A percentile compares a stretch with the other conserved stretches of the same genome.
Evolutionary conservation across 2,329 filamentous ascomycete species (phyloP).

Genomic region (Thielaviopsis populi): DNA sequence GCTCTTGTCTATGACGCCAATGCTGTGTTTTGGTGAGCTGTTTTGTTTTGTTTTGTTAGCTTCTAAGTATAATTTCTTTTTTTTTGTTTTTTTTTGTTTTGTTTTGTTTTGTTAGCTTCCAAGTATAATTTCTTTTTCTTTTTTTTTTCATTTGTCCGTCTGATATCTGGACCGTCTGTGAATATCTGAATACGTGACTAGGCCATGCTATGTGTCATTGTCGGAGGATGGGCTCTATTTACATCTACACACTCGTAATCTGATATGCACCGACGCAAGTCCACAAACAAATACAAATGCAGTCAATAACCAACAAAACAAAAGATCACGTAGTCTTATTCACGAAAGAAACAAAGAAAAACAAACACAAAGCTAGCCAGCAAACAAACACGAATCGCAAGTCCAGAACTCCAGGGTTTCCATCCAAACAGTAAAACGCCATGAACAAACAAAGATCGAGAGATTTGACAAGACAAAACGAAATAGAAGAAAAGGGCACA

Average conservation of each 20-base stretch:
- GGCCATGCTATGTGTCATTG: no score
- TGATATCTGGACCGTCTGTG: no score
- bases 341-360: neutral
- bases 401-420: neutral
- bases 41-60: conserved; percentile 13
- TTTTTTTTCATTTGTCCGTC: no score
- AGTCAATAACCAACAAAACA: neutral
- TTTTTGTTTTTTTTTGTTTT: conserved; percentile 9
- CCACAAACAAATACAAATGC: neutral
- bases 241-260: no score
- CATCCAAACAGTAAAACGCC: no score
- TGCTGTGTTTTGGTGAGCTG: neutral
- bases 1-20: neutral
- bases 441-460: neutral
- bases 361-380: neutral
- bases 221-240: no score
- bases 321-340: neutral
- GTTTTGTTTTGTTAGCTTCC: conserved; percentile 12
- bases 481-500: no score
- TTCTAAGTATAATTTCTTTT: conserved; percentile 5
- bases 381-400: neutral
- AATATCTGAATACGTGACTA: no score
- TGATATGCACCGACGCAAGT: no score
- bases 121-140: conserved; percentile 3
- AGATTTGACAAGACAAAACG: neutral